Base-by-base conservation (phyloP, 164 flowering plant species). In the Stephania yunnanensis region DNA sequence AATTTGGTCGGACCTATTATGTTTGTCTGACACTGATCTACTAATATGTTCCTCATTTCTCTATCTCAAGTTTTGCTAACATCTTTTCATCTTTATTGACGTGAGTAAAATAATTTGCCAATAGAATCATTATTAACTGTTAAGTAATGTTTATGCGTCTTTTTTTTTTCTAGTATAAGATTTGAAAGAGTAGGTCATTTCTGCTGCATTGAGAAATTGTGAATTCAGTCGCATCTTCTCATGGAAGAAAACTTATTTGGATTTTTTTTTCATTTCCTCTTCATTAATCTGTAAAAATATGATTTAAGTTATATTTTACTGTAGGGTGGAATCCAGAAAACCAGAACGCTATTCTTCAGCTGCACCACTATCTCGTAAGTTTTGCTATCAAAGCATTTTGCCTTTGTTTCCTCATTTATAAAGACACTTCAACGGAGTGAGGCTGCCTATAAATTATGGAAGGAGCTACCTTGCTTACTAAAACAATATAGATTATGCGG, bases 321-420 rank as follows among this genome's bases (percentile, higher is more conserved):
- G 80, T 85, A 95, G 99, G 99, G 97, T 88, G 86, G 97, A 92
- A 82, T 93, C 99, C 42, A 87, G 99, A 82, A 95, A 92, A 79
- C 97, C 99, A 45, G 99, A 95, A 78, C 94, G 99, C 22, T 95
- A 95, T 87, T 95, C 99, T 55, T 95, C 99, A 73, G 99, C 99
- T 71, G 98, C 99, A 66, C 98, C 97, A 76, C 81, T 95, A 64
- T 93, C 99, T 71, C 96, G 99, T 95, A 86, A 88, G 95, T 83
- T 80, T 48, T 29, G 52, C 55, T 50, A 50, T 50, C 55, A 50
- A 50, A 50, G 13, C 55, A 2, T 9, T 15, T 50, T 10, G 13
- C 55, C 1, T 0, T 15, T 50, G 55, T 15, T 9, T 11, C 15
- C 55, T 50, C 64, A 17, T 20, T n/a, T 70, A 36, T 72, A 63